Evolutionary conservation across 805 yeast genomes (phyloP).

Genomic region (Candida piceae): DNA sequence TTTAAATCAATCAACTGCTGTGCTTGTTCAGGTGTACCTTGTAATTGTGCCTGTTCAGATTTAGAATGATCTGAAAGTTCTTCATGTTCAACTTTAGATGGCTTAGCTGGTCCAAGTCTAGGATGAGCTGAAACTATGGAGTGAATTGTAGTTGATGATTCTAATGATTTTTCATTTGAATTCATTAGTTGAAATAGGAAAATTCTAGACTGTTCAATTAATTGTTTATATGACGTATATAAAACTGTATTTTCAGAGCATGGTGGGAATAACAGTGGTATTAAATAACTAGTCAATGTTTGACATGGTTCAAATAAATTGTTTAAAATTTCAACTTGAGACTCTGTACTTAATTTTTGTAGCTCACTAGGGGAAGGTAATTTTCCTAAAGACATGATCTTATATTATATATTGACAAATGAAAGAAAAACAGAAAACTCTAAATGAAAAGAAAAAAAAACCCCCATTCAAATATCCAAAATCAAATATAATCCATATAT

Average conservation of each 20-base stretch:
- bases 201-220: constrained; percentile 11
- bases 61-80: constrained; percentile 61
- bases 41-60: constrained; percentile 65
- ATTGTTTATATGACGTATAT: constrained; percentile 26
- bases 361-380: constrained; percentile 29
- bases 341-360: constrained; percentile 15
- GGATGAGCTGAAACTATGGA: constrained; percentile 89
- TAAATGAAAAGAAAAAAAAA: no score
- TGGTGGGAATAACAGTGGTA: constrained; percentile 26
- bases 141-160: constrained; percentile 10
- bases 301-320: constrained; percentile 65
- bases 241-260: constrained; percentile 3
- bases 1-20: constrained; percentile 49
- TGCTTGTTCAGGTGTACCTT: constrained; percentile 46
- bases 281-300: constrained; percentile 34
- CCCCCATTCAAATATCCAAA: no score
- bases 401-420: no score
- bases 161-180: neutral
- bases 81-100: constrained; percentile 9
- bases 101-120: constrained; percentile 63
- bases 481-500: no score
- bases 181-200: neutral
- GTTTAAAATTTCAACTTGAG: constrained; percentile 39
- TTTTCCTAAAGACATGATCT: neutral
- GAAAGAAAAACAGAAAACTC: no score